These are phyloP conservation scores for Leersia perrieri DNA, from an alignment of 176 grass and related monocot genomes.

Conservation along the genomic window DNA sequence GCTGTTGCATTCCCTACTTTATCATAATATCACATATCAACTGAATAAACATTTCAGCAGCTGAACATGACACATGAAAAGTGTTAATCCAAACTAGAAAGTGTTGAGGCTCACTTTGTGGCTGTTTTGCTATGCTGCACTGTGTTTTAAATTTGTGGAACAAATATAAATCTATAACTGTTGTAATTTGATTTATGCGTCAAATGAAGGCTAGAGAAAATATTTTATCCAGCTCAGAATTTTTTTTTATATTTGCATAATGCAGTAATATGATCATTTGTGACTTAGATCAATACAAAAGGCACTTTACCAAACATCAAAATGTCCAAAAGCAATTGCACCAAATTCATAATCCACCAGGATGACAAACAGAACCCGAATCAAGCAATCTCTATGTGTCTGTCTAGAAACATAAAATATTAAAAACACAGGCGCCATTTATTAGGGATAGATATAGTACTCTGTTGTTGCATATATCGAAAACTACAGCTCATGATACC, in stretches of 20 bases:
- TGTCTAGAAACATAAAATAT: neutral
- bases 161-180: neutral
- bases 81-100: neutral
- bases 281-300: neutral
- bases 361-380: neutral
- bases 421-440: neutral
- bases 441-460: neutral
- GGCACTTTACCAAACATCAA: neutral
- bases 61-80: neutral
- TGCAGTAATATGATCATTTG: neutral
- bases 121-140: neutral
- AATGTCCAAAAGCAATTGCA: neutral
- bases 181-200: neutral
- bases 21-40: neutral
- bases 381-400: constrained; percentile 23
- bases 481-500: neutral
- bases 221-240: neutral
- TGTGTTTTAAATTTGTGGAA: neutral
- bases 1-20: neutral
- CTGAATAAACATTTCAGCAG: neutral
- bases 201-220: neutral
- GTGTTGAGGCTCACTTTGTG: neutral
- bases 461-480: neutral
- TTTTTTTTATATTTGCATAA: neutral
- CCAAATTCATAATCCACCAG: neutral